phyloP scores from a whole-genome alignment of 805 yeast species.

The Zygotorulaspora chibaensis region DNA sequence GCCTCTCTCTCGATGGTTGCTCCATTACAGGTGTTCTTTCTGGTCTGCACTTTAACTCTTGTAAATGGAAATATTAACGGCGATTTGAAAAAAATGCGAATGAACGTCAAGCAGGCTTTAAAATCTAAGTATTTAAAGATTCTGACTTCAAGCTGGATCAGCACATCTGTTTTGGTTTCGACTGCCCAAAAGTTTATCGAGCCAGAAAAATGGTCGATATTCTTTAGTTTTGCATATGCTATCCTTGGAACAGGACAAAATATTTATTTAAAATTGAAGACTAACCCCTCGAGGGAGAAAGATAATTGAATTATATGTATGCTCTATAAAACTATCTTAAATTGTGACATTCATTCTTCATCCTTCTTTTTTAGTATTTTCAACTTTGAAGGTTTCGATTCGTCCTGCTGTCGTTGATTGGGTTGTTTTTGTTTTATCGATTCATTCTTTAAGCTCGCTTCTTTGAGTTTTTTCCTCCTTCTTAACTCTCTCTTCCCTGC shows the following conservation, averaged over 20 bases:
- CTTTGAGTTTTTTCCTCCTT: constrained; percentile 23
- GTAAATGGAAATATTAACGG: constrained; percentile 13
- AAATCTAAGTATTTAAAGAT: constrained; percentile 16
- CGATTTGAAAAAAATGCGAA: constrained; percentile 4
- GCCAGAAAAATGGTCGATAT: constrained; percentile 26
- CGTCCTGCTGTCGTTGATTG: neutral
- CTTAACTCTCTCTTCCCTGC: constrained; percentile 32
- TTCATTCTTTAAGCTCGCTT: constrained; percentile 15
- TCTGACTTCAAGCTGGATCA: constrained; percentile 20
- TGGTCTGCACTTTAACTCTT: constrained; percentile 17
- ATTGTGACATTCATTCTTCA: neutral
- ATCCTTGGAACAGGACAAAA: constrained; percentile 22
- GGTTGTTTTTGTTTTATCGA: neutral
- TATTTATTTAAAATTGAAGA: constrained; percentile 18
- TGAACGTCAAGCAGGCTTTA: constrained; percentile 9
- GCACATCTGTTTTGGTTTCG: constrained; percentile 20
- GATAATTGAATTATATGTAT: neutral
- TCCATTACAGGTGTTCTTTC: constrained; percentile 21
- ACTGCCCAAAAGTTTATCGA: constrained; percentile 20
- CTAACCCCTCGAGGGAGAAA: neutral
- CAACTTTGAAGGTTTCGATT: neutral
- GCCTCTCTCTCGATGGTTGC: constrained; percentile 21
- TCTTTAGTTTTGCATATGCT: constrained; percentile 26
- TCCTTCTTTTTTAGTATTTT: constrained; percentile 6
- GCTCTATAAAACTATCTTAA: neutral